Evolutionary conservation across 306 rosid species (phyloP).

Genomic region (Delonix regia): DNA sequence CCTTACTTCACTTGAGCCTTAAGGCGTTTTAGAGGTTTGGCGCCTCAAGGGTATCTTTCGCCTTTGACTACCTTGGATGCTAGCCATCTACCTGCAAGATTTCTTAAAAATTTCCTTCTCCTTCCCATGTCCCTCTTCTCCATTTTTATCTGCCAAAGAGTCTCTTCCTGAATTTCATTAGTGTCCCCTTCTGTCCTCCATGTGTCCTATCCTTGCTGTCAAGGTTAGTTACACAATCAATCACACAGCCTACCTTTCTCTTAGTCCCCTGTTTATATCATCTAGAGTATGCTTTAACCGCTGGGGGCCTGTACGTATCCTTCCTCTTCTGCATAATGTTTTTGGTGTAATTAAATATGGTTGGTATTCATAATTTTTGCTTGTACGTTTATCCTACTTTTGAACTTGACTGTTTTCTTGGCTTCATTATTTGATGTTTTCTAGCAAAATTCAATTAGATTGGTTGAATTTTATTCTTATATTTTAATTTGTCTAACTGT

Average conservation of each 20-base stretch:
- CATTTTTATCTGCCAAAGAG: neutral
- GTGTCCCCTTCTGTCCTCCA: neutral
- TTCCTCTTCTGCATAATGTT: neutral
- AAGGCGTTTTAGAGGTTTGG: no score
- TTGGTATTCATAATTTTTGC: neutral
- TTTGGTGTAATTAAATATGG: neutral
- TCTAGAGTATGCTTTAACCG: neutral
- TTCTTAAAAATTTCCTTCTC: neutral
- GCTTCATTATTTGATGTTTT: neutral
- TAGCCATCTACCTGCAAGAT: neutral
- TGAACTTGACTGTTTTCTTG: neutral
- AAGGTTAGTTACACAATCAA: neutral
- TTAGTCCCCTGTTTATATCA: neutral
- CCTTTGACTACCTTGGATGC: neutral
- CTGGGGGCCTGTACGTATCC: neutral
- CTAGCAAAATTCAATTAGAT: neutral
- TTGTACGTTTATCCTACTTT: neutral
- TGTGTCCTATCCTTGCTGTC: neutral
- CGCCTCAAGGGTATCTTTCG: no score
- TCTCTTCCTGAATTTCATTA: neutral
- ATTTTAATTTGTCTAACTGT: neutral
- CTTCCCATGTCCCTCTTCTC: neutral
- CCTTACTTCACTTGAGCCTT: no score
- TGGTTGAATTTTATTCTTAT: neutral
- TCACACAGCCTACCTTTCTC: neutral